Evolutionary conservation across 2,329 filamentous ascomycete species (phyloP).

Genomic region (Akanthomyces dipterigenus): DNA sequence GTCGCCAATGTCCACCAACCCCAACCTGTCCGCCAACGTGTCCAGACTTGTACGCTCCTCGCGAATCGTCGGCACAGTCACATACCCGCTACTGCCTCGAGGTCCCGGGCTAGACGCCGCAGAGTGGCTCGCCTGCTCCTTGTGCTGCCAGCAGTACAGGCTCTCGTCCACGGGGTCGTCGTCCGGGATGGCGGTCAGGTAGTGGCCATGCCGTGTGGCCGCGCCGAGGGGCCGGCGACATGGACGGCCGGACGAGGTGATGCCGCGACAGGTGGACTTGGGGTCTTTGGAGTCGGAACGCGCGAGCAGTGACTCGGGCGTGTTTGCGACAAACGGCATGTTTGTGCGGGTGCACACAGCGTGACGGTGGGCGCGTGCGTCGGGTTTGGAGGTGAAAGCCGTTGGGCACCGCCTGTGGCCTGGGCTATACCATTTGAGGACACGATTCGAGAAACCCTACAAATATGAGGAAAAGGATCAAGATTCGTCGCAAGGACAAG

Average conservation of each 20-base stretch:
- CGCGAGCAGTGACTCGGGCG: slow-evolving; percentile 71
- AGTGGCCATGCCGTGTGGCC: slow-evolving; percentile 21
- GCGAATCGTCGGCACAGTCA: slow-evolving; percentile 44
- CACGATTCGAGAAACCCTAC: background rate
- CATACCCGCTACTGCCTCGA: slow-evolving; percentile 20
- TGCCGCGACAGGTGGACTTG: slow-evolving; percentile 76
- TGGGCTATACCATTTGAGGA: background rate
- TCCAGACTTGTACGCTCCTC: slow-evolving; percentile 73
- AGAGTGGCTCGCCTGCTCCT: slow-evolving; percentile 64
- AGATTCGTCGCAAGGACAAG: background rate
- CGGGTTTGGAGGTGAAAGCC: background rate
- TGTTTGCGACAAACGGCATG: slow-evolving; percentile 44
- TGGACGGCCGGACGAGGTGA: slow-evolving; percentile 74
- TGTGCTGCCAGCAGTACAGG: slow-evolving; percentile 95
- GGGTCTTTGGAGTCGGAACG: slow-evolving; percentile 83
- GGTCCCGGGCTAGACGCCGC: slow-evolving; percentile 40
- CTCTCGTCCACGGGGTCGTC: slow-evolving; percentile 49
- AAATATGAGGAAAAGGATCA: no score
- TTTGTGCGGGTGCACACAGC: background rate
- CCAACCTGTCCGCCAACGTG: slow-evolving; percentile 73
- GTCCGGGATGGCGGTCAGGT: slow-evolving; percentile 4
- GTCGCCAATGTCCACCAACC: slow-evolving; percentile 60
- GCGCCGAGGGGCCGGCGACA: slow-evolving; percentile 63
- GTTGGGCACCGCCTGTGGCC: background rate
- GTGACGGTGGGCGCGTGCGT: background rate